These are phyloP conservation scores for Oehlia diaphana DNA, from an alignment of 192 early-diverging fungal genomes.

Conservation along the genomic window DNA sequence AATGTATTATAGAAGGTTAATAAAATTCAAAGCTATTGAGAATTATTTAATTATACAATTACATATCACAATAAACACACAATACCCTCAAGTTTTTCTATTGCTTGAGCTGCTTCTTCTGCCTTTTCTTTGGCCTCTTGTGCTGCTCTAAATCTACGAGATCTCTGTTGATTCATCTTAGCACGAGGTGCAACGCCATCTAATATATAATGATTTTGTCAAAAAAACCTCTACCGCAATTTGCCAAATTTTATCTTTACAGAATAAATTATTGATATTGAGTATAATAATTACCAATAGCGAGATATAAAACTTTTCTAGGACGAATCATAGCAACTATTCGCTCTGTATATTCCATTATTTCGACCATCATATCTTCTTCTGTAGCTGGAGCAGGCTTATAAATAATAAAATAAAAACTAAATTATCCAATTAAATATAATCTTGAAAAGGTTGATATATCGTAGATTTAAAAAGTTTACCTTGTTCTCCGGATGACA, in stretches of 20 bases:
- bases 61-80: no score
- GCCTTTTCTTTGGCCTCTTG: constrained; percentile 72
- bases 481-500: constrained; percentile 77
- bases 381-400: constrained; percentile 76
- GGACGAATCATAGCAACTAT: constrained; percentile 93
- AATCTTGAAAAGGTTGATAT: not conserved
- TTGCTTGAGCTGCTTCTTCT: constrained; percentile 41
- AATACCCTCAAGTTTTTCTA: constrained; percentile 14
- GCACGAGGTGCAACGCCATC: constrained; percentile 99
- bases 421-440: not conserved
- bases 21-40: not conserved
- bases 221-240: not conserved
- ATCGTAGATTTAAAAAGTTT: not conserved
- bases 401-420: not conserved
- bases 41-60: not conserved
- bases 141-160: constrained; percentile 93
- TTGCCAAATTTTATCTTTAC: no score
- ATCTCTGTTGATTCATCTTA: constrained; percentile 99
- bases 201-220: constrained; percentile 20
- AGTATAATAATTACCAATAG: constrained; percentile 68
- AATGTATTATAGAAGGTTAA: not conserved
- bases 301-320: constrained; percentile 95
- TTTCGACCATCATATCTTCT: constrained; percentile 94
- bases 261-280: not conserved
- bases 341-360: constrained; percentile 96